Evolutionary conservation across 2,329 filamentous ascomycete genomes (phyloP).

Genomic region (Fusarium chlamydosporum): DNA sequence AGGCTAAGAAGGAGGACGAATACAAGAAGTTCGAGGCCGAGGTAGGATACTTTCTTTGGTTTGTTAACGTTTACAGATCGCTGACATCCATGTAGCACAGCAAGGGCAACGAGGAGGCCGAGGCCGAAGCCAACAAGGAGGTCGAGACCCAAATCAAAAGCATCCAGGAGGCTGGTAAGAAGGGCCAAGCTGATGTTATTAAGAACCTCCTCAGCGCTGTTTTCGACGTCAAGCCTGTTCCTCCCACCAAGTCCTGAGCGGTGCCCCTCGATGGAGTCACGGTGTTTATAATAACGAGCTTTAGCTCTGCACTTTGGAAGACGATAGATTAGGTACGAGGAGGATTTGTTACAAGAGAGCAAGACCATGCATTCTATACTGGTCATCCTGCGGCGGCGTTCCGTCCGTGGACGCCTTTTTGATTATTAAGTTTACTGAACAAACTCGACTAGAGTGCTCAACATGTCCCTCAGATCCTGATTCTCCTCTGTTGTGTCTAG

Average conservation of each 20-base stretch:
- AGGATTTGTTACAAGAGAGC: conserved; percentile 37
- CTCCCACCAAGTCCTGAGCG: conserved; percentile 55
- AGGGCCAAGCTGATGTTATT: conserved; percentile 83
- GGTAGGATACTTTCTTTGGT: conserved; percentile 55
- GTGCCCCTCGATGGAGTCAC: background rate
- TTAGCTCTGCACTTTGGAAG: conserved; percentile 26
- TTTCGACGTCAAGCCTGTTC: conserved; percentile 82
- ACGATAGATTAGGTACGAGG: conserved; percentile 28
- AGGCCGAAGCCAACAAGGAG: conserved; percentile 83
- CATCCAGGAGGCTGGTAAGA: conserved; percentile 84
- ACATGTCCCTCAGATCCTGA: conserved; percentile 70
- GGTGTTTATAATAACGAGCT: conserved; percentile 34
- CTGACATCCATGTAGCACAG: conserved; percentile 75
- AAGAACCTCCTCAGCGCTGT: conserved; percentile 88
- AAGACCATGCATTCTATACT: conserved; percentile 37
- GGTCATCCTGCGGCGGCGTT: conserved; percentile 30
- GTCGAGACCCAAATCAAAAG: conserved; percentile 84
- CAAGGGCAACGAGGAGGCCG: conserved; percentile 85
- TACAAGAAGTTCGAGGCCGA: conserved; percentile 93
- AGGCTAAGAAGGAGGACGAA: conserved; percentile 89
- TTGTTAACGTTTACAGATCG: background rate
- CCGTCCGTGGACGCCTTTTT: conserved; percentile 32
- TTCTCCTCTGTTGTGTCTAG: conserved; percentile 71
- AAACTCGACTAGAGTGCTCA: conserved; percentile 66
- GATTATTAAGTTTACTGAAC: conserved; percentile 55